phyloP scores from a whole-genome alignment of 2,329 filamentous ascomycete species.

The Colletotrichum theobromicola region DNA sequence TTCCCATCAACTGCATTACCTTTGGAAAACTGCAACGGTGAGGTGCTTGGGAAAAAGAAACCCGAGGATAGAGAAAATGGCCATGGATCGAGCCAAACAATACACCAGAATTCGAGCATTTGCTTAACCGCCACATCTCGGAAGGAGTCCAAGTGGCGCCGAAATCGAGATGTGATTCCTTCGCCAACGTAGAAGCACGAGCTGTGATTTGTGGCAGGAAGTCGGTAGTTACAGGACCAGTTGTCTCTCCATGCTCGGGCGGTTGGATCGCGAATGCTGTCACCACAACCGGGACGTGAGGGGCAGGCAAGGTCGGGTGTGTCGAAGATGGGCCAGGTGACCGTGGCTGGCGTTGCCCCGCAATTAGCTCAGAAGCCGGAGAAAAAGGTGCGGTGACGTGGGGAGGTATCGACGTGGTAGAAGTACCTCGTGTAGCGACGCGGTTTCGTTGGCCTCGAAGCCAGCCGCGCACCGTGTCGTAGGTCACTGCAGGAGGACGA shows the following conservation, averaged over 20 bases:
- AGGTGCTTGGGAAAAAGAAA: not conserved
- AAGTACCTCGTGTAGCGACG: conserved; percentile 10
- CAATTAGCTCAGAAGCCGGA: conserved; percentile 16
- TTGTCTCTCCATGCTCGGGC: not conserved
- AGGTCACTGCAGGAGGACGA: not conserved
- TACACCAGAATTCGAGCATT: not conserved
- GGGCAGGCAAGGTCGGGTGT: conserved; percentile 5
- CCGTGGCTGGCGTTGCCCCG: conserved; percentile 10
- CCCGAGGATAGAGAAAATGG: not conserved
- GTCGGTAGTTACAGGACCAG: not conserved
- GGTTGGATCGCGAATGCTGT: conserved; percentile 8
- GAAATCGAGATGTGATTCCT: not conserved
- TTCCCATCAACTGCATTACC: not conserved
- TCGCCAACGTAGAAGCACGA: not conserved
- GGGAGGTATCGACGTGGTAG: not conserved
- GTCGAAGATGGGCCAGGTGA: conserved; percentile 13
- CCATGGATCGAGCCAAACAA: not conserved
- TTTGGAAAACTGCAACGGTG: not conserved
- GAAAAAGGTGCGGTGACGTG: conserved; percentile 20
- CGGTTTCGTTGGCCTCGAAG: not conserved
- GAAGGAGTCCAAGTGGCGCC: not conserved
- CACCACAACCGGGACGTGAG: conserved; percentile 1
- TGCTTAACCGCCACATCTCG: not conserved
- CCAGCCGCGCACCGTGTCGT: not conserved
- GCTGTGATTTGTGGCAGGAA: not conserved